Percentiles rank a stretch among this genome's conserved stretches.
phyloP scores from a whole-genome alignment of 2,329 filamentous ascomycete genomes.

The Stylonectria norvegica region DNA sequence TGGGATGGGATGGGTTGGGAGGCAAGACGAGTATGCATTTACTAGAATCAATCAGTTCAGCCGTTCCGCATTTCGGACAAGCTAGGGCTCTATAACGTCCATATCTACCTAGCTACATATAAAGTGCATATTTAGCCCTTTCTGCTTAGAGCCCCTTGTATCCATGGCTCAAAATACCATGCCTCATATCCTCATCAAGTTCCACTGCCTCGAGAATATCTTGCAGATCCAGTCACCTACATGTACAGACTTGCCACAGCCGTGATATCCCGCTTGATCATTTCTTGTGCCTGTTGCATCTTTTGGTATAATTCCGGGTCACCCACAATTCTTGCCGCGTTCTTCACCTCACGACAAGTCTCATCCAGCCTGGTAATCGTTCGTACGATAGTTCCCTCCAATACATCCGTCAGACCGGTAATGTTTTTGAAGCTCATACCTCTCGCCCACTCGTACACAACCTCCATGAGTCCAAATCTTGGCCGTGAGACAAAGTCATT shows the following conservation, averaged over 20 bases:
- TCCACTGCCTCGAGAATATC: too few species aligned
- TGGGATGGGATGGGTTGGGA: not conserved
- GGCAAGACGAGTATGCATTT: too few species aligned
- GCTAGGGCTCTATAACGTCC: too few species aligned
- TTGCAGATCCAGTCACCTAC: too few species aligned
- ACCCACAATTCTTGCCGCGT: slow-evolving; percentile 90
- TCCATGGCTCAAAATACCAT: not conserved
- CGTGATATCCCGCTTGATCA: slow-evolving; percentile 95
- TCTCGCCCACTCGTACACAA: slow-evolving; percentile 96
- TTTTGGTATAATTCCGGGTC: slow-evolving; percentile 91
- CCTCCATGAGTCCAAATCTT: slow-evolving; percentile 90
- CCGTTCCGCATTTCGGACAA: too few species aligned
- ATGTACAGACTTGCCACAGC: slow-evolving; percentile 87
- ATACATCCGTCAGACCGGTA: slow-evolving; percentile 89
- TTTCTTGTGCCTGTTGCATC: slow-evolving; percentile 95
- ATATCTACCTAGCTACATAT: too few species aligned
- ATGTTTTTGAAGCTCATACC: slow-evolving; percentile 99
- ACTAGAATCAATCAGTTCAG: not conserved
- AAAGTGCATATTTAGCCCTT: slow-evolving; percentile 6
- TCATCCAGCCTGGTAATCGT: slow-evolving; percentile 93
- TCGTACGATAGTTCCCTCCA: slow-evolving; percentile 94
- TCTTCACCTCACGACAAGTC: slow-evolving; percentile 96
- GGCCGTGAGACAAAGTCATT: slow-evolving; percentile 88
- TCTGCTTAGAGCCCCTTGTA: slow-evolving; percentile 4
- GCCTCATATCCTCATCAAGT: not conserved